A percentile compares a stretch with the other conserved stretches of the same genome.
Evolutionary conservation across 1,139 yeast genomes (phyloP).

Genomic region (Lodderomyces beijingensis): DNA sequence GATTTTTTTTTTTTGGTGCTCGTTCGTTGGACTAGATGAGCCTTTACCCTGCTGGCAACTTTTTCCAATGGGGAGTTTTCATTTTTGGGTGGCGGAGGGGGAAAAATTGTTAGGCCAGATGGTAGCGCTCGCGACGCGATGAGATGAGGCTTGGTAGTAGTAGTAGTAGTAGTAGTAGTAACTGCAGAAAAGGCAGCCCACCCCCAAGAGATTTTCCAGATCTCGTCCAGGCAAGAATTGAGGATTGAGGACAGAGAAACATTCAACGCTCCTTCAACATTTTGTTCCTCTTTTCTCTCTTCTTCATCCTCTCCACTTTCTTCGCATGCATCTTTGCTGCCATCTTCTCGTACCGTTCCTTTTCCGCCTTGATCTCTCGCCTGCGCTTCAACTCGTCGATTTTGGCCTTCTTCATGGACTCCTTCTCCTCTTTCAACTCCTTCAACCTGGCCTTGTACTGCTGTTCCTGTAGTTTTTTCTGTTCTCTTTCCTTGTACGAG

Average conservation of each 20-base stretch:
- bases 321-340: slow-evolving; percentile 75
- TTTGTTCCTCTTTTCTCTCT: slow-evolving; percentile 79
- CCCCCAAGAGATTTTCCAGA: too few species aligned
- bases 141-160: too few species aligned
- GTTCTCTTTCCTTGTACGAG: slow-evolving; percentile 28
- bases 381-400: slow-evolving; percentile 57
- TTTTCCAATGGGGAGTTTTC: too few species aligned
- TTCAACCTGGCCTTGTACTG: slow-evolving; percentile 52
- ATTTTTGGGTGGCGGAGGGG: too few species aligned
- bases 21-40: too few species aligned
- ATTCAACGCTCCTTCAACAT: slow-evolving; percentile 57
- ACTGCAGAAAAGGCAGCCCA: too few species aligned
- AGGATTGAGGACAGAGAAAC: background rate
- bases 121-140: too few species aligned
- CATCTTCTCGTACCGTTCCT: slow-evolving; percentile 65
- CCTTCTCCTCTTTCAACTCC: slow-evolving; percentile 60
- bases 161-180: too few species aligned
- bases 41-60: too few species aligned
- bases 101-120: too few species aligned
- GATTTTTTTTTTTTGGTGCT: too few species aligned
- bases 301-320: slow-evolving; percentile 73
- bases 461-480: slow-evolving; percentile 35
- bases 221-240: background rate
- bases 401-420: slow-evolving; percentile 44
- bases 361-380: slow-evolving; percentile 66